Evolutionary conservation across 2,329 filamentous ascomycete genomes (phyloP).

Genomic region (Fusarium illudens): DNA sequence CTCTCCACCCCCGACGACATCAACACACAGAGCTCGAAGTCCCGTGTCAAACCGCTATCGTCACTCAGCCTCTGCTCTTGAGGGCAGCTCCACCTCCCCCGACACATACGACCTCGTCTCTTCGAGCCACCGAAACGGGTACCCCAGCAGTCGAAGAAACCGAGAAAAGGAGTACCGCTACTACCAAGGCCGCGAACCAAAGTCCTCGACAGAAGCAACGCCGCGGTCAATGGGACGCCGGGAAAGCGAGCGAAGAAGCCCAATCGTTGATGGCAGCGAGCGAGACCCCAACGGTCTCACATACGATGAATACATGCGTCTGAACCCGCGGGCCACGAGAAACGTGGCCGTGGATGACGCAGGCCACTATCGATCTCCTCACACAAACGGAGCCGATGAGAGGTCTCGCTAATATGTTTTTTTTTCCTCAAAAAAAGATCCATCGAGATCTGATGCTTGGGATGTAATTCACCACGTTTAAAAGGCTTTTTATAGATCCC

Average conservation of each 20-base stretch:
- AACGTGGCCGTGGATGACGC: constrained; percentile 27
- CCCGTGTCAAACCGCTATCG: constrained; percentile 35
- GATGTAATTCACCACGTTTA: constrained; percentile 3
- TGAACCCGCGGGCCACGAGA: constrained; percentile 28
- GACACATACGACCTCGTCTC: constrained; percentile 29
- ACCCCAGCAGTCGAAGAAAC: constrained; percentile 26
- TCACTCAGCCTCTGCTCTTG: constrained; percentile 25
- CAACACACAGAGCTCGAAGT: constrained; percentile 29
- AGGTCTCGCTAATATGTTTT: constrained; percentile 7
- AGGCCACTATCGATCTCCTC: constrained; percentile 25
- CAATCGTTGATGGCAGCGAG: constrained; percentile 26
- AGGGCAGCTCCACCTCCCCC: constrained; percentile 4
- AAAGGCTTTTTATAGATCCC: background rate
- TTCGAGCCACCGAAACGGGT: constrained; percentile 9
- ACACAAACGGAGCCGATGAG: constrained; percentile 19
- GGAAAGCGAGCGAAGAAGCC: constrained; percentile 27
- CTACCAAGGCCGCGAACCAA: constrained; percentile 39
- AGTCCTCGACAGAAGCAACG: constrained; percentile 18
- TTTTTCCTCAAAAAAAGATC: background rate
- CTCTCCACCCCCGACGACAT: constrained; percentile 11
- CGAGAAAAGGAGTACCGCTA: constrained; percentile 43
- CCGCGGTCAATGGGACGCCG: constrained; percentile 26
- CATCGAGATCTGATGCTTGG: background rate
- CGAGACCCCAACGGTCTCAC: constrained; percentile 24
- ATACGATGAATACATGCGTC: constrained; percentile 38